Conservation (phyloP, 192 early-diverging fungal species). For the Coemansia sp. region DNA sequence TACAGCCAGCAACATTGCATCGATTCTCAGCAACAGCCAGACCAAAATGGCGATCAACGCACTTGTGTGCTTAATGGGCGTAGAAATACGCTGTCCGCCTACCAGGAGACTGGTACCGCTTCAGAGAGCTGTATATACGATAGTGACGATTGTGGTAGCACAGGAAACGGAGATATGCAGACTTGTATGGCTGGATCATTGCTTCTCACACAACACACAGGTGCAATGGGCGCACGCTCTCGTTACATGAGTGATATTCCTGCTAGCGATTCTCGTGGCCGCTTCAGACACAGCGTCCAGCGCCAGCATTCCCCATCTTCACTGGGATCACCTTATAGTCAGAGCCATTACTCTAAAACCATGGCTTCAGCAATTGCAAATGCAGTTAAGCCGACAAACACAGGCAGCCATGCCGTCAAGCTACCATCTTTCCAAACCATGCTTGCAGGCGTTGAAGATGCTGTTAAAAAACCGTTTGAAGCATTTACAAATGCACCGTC, state of each 20-base stretch:
- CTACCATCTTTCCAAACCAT: slow-evolving; percentile 43
- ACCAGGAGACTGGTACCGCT: background rate
- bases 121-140: background rate
- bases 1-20: slow-evolving; percentile 1
- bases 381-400: background rate
- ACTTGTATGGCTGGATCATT: background rate
- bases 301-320: background rate
- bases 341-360: background rate
- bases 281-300: background rate
- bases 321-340: background rate
- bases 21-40: background rate
- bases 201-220: too few species aligned
- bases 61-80: slow-evolving; percentile 3
- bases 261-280: slow-evolving; percentile 3
- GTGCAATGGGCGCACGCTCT: slow-evolving; percentile 13
- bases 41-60: background rate
- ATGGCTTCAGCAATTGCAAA: background rate
- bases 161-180: background rate
- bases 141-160: background rate
- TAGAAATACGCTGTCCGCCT: slow-evolving; percentile 30
- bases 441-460: slow-evolving; percentile 17
- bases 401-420: slow-evolving; percentile 3
- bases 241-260: slow-evolving; percentile 28
- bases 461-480: background rate
- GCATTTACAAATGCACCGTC: background rate